phyloP scores from a whole-genome alignment of 2,329 filamentous ascomycete species.

The Colletotrichum graminicola region DNA sequence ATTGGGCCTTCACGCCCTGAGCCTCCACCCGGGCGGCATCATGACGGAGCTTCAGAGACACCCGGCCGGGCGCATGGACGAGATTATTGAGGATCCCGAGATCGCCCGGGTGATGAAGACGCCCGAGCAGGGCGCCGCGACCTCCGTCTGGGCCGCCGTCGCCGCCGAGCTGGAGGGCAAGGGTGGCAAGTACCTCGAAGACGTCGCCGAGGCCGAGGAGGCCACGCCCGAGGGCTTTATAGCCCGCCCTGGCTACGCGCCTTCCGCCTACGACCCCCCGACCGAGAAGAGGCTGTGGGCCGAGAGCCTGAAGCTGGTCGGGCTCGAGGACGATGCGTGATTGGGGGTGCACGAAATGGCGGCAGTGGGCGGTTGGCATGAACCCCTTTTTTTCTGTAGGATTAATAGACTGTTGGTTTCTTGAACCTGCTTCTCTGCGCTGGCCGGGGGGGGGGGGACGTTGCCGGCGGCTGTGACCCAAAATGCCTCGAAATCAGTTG shows the following conservation, averaged over 20 bases:
- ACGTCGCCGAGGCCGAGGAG: slow-evolving; percentile 52
- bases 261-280: slow-evolving; percentile 42
- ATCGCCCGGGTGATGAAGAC: slow-evolving; percentile 20
- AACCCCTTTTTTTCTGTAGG: no score
- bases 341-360: neutral
- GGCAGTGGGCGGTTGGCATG: neutral
- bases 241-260: slow-evolving; percentile 40
- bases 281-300: slow-evolving; percentile 36
- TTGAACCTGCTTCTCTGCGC: neutral
- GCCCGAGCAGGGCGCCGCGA: slow-evolving; percentile 60
- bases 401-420: neutral
- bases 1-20: slow-evolving; percentile 43
- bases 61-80: neutral
- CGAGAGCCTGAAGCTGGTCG: slow-evolving; percentile 38
- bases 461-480: neutral
- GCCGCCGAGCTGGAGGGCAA: slow-evolving; percentile 57
- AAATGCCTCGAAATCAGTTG: neutral
- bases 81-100: slow-evolving; percentile 7
- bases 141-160: slow-evolving; percentile 59
- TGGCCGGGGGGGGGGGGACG: neutral
- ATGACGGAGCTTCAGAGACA: slow-evolving; percentile 29
- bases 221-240: slow-evolving; percentile 22
- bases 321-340: slow-evolving; percentile 35
- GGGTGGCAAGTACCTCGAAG: slow-evolving; percentile 60
- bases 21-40: slow-evolving; percentile 39